A percentile compares a stretch with the other conserved stretches of the same genome.
These are phyloP conservation scores for Trifolium fragiferum DNA, from an alignment of 306 rosid genomes.

Conservation along the genomic window DNA sequence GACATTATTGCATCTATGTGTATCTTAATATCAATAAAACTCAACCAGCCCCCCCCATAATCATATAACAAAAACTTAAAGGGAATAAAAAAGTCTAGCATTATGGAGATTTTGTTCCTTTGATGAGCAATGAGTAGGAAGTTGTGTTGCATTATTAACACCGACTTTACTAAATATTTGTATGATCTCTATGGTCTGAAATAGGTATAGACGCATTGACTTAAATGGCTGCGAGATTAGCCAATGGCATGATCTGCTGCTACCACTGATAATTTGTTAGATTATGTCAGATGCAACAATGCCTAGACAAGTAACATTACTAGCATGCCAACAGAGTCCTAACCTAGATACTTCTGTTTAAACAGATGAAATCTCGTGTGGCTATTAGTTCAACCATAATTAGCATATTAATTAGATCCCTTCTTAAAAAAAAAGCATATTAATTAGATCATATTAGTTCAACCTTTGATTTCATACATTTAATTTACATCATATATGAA, in stretches of 20 bases:
- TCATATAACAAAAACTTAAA: not conserved
- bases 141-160: not conserved
- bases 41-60: not conserved
- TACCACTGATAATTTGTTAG: not conserved
- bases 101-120: conserved; percentile 25
- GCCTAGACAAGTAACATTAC: not conserved
- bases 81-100: not conserved
- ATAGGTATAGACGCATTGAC: not conserved
- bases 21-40: conserved; percentile 14
- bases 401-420: conserved; percentile 1
- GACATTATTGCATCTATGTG: conserved; percentile 14
- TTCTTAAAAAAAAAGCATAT: not conserved
- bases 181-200: conserved; percentile 7
- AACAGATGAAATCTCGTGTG: conserved; percentile 16
- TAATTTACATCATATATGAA: conserved; percentile 32
- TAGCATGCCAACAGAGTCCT: not conserved
- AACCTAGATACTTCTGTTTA: conserved; percentile 28
- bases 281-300: not conserved
- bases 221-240: not conserved
- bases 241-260: conserved; percentile 13
- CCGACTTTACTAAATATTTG: not conserved
- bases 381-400: conserved; percentile 8
- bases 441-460: not conserved
- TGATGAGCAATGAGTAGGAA: not conserved
- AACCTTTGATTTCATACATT: conserved; percentile 30